A percentile compares a stretch with the other conserved stretches of the same genome.
These are phyloP conservation scores for Scytalidium sp. DNA, from an alignment of 2,329 filamentous ascomycete genomes.

Conservation along the genomic window DNA sequence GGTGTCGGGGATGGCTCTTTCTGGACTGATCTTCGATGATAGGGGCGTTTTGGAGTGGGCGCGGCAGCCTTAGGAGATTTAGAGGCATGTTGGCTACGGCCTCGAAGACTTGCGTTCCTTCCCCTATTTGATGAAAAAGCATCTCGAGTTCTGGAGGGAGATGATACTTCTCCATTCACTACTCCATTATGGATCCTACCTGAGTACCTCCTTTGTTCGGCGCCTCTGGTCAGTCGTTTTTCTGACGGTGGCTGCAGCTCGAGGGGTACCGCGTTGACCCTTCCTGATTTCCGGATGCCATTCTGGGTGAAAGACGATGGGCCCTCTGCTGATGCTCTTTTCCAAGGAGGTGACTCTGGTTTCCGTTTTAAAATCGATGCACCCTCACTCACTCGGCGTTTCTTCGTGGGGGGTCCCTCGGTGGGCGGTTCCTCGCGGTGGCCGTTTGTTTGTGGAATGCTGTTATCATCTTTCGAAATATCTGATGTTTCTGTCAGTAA, in stretches of 20 bases:
- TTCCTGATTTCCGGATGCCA: conserved; percentile 66
- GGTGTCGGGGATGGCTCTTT: conserved; percentile 21
- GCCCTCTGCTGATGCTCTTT: conserved; percentile 77
- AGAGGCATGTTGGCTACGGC: conserved; percentile 11
- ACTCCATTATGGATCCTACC: conserved; percentile 22
- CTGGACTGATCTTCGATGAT: conserved; percentile 22
- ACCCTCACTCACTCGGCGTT: conserved; percentile 55
- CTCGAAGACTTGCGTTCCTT: conserved; percentile 16
- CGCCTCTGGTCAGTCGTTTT: conserved; percentile 50
- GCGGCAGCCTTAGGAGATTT: conserved; percentile 19
- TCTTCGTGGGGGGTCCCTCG: conserved; percentile 58
- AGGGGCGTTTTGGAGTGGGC: conserved; percentile 22
- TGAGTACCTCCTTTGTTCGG: conserved; percentile 31
- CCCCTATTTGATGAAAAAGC: conserved; percentile 16
- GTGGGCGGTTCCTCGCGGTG: conserved; percentile 24
- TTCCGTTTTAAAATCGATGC: conserved; percentile 46
- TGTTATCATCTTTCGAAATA: conserved; percentile 17
- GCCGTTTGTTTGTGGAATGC: conserved; percentile 24
- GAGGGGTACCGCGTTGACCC: conserved; percentile 55
- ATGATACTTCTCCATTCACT: conserved; percentile 13
- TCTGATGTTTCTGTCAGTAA: conserved; percentile 19
- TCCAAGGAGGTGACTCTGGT: conserved; percentile 86
- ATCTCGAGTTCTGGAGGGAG: conserved; percentile 15
- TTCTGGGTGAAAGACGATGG: conserved; percentile 79
- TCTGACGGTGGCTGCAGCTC: conserved; percentile 48